Evolutionary conservation across 73 alveolate genomes (phyloP).

Genomic region (Paramecium octaurelia): DNA sequence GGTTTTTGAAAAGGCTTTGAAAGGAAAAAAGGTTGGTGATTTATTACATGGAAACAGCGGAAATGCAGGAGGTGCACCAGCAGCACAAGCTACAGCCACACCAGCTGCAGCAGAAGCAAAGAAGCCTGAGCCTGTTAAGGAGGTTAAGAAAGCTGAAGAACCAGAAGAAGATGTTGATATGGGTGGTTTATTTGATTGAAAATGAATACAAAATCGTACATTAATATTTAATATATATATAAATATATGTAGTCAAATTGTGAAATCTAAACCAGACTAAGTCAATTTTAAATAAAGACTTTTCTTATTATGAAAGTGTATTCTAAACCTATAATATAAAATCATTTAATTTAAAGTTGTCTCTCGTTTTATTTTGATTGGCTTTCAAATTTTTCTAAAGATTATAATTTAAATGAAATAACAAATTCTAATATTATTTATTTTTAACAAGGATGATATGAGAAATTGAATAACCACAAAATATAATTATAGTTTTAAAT

Average conservation of each 20-base stretch:
- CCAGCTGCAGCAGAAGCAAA: conserved; percentile 70
- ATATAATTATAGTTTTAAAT: no score
- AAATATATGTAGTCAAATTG: conserved; percentile 64
- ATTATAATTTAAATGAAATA: background rate
- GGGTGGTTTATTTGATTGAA: conserved; percentile 53
- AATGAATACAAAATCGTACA: conserved; percentile 24
- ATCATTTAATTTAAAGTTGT: conserved; percentile 78
- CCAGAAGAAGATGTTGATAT: conserved; percentile 52
- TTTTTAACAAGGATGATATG: no score
- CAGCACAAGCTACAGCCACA: conserved; percentile 72
- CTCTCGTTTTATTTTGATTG: background rate
- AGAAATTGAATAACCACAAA: no score
- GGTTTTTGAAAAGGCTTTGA: conserved; percentile 86
- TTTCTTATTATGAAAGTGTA: background rate
- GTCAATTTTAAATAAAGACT: conserved; percentile 84
- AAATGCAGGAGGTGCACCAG: conserved; percentile 63
- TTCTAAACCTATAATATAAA: conserved; percentile 64
- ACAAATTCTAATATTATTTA: no score
- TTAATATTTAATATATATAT: conserved; percentile 23
- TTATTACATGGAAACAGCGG: conserved; percentile 80
- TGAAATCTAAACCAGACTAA: conserved; percentile 88
- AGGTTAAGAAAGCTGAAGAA: conserved; percentile 37
- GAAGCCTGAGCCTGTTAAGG: conserved; percentile 46
- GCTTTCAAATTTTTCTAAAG: no score
- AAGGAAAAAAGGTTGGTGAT: conserved; percentile 75